These are phyloP conservation scores for Yamadazyma sp. DNA, from an alignment of 805 yeast genomes.

Conservation along the genomic window DNA sequence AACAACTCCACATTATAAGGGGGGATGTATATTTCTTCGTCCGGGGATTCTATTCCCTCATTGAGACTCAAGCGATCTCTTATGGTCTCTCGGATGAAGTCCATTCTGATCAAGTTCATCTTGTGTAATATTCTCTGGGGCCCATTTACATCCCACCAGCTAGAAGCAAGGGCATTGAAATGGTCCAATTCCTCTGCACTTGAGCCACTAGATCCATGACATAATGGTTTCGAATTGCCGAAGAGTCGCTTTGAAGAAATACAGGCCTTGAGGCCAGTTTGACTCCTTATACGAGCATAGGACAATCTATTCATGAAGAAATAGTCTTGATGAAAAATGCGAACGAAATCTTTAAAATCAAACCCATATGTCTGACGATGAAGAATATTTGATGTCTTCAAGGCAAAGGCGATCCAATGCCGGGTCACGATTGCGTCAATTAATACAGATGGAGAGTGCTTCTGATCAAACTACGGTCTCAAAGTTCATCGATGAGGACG, in stretches of 20 bases:
- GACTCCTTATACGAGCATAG: not conserved
- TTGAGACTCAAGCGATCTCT: conserved; percentile 45
- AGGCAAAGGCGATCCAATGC: conserved; percentile 84
- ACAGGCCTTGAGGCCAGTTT: not conserved
- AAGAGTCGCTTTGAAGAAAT: not conserved
- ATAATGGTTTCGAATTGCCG: not conserved
- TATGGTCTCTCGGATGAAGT: conserved; percentile 70
- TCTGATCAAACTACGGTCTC: conserved; percentile 23
- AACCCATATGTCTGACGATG: conserved; percentile 15
- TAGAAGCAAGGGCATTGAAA: conserved; percentile 80
- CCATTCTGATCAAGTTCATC: conserved; percentile 89
- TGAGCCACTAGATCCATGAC: conserved; percentile 32
- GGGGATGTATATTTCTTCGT: conserved; percentile 65
- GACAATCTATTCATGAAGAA: not conserved
- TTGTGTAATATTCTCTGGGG: conserved; percentile 91
- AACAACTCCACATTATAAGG: conserved; percentile 71
- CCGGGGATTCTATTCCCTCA: conserved; percentile 21
- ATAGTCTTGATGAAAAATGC: conserved; percentile 2
- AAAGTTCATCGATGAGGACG: conserved; percentile 55
- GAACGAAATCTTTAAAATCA: not conserved
- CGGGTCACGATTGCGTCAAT: conserved; percentile 74
- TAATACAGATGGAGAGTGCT: conserved; percentile 71
- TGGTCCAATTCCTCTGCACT: conserved; percentile 71
- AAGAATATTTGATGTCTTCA: conserved; percentile 60
- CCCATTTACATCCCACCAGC: conserved; percentile 98